Conservation (phyloP, 192 early-diverging fungal species). For the Entomortierella chlamydospora region DNA sequence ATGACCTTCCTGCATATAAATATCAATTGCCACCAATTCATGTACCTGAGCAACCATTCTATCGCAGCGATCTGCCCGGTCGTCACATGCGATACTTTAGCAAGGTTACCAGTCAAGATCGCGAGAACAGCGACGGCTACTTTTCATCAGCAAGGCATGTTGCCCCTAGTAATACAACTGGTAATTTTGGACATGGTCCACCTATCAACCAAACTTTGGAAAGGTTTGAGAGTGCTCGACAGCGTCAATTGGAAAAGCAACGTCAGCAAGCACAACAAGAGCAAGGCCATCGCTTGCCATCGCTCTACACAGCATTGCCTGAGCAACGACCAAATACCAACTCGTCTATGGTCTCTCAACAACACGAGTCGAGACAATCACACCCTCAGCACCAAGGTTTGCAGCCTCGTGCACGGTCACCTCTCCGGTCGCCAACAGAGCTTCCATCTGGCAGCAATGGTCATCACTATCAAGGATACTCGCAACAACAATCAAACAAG, state of each 20-base stretch:
- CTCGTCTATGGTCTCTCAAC: conserved; percentile 19
- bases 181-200: conserved; percentile 51
- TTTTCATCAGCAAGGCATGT: conserved; percentile 50
- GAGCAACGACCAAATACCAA: conserved; percentile 31
- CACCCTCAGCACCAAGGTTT: conserved; percentile 2
- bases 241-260: conserved; percentile 28
- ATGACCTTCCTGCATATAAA: conserved; percentile 28
- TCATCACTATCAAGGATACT: not conserved
- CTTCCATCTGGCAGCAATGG: conserved; percentile 11
- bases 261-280: conserved; percentile 22
- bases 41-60: conserved; percentile 46
- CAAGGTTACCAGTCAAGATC: conserved; percentile 51
- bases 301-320: conserved; percentile 36
- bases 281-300: conserved; percentile 25
- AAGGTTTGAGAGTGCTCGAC: conserved; percentile 40
- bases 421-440: conserved; percentile 23
- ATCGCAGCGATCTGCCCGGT: conserved; percentile 47
- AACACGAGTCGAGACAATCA: not conserved
- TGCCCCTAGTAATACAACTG: conserved; percentile 48
- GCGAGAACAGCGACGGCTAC: conserved; percentile 41
- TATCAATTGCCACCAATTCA: conserved; percentile 39
- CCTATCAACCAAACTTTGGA: conserved; percentile 32
- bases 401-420: conserved; percentile 6
- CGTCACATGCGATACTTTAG: conserved; percentile 54
- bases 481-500: conserved; percentile 12